phyloP scores from a whole-genome alignment of 352 stramenopile species.

The Phytophthora citrophthora region DNA sequence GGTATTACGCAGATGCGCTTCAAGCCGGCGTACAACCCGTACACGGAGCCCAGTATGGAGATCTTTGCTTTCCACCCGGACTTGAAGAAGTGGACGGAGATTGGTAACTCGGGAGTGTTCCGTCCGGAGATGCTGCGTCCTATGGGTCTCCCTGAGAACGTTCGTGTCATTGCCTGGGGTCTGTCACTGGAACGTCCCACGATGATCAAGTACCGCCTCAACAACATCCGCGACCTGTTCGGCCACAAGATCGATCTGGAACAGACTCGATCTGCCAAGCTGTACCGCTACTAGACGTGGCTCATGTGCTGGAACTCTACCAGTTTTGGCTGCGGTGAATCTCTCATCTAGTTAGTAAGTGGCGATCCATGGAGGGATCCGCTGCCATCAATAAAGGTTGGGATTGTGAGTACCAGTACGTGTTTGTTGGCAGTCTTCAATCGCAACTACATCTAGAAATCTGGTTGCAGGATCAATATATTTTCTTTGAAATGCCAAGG shows the following conservation, averaged over 20 bases:
- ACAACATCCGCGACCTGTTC: constrained; percentile 99
- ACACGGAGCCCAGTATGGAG: constrained; percentile 99
- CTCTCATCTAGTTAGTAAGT: constrained; percentile 24
- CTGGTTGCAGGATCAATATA: neutral
- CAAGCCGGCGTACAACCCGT: constrained; percentile 99
- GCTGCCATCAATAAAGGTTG: constrained; percentile 29
- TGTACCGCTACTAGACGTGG: constrained; percentile 80
- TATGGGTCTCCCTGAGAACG: constrained; percentile 99
- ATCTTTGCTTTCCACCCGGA: constrained; percentile 99
- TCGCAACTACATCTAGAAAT: too few relatives aligned
- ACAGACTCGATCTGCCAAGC: constrained; percentile 93
- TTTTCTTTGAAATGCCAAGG: neutral
- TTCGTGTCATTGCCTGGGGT: constrained; percentile 99
- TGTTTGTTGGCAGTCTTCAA: neutral
- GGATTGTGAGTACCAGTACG: constrained; percentile 10
- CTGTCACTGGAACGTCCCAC: constrained; percentile 98
- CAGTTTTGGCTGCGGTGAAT: constrained; percentile 18
- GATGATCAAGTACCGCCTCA: constrained; percentile 99
- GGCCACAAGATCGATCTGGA: constrained; percentile 99
- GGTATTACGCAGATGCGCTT: constrained; percentile 99
- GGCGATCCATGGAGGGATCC: constrained; percentile 10
- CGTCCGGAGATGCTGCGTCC: constrained; percentile 99
- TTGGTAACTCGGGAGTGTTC: constrained; percentile 99
- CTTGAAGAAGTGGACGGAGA: constrained; percentile 99
- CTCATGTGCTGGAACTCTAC: constrained; percentile 4